A percentile compares a stretch with the other conserved stretches of the same genome.
These are phyloP conservation scores for Cutaneotrichosporon cyanovorans DNA, from an alignment of 1,284 basidiomycete genomes.

Conservation along the genomic window DNA sequence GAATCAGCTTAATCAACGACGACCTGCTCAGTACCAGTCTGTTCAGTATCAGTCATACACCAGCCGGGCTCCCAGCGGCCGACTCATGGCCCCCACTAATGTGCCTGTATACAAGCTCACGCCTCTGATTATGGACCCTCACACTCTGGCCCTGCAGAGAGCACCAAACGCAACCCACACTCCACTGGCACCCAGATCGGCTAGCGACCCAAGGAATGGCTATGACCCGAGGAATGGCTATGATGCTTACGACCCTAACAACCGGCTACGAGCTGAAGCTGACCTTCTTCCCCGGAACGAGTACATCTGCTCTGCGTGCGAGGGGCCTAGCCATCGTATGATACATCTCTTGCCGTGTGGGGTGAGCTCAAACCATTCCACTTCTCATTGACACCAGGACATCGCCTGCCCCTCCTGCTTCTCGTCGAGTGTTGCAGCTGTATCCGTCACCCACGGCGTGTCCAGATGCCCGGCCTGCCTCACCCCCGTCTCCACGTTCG, in stretches of 20 bases:
- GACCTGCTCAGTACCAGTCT: too few species aligned
- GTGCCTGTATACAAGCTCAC: not conserved
- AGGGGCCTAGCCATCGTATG: not conserved
- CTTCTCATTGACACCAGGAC: constrained; percentile 12
- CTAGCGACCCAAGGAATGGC: too few species aligned
- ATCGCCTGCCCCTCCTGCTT: constrained; percentile 33
- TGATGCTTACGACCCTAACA: not conserved
- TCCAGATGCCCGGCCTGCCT: constrained; percentile 34
- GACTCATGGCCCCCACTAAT: not conserved
- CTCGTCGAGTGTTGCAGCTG: constrained; percentile 31
- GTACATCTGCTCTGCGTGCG: constrained; percentile 3
- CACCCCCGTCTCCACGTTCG: constrained; percentile 18
- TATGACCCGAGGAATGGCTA: too few species aligned
- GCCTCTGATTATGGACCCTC: not conserved
- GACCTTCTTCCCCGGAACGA: not conserved
- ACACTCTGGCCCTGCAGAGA: not conserved
- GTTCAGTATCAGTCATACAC: too few species aligned
- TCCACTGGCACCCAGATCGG: too few species aligned
- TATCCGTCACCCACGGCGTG: constrained; percentile 24
- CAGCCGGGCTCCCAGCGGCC: not conserved
- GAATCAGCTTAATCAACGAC: too few species aligned
- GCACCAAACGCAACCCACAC: too few species aligned
- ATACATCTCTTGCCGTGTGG: constrained; percentile 3
- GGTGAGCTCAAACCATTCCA: not conserved
- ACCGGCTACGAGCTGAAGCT: not conserved